A percentile compares a stretch with the other conserved stretches of the same genome.
phyloP scores from a whole-genome alignment of 1,139 yeast genomes.

The Candida albicans region DNA sequence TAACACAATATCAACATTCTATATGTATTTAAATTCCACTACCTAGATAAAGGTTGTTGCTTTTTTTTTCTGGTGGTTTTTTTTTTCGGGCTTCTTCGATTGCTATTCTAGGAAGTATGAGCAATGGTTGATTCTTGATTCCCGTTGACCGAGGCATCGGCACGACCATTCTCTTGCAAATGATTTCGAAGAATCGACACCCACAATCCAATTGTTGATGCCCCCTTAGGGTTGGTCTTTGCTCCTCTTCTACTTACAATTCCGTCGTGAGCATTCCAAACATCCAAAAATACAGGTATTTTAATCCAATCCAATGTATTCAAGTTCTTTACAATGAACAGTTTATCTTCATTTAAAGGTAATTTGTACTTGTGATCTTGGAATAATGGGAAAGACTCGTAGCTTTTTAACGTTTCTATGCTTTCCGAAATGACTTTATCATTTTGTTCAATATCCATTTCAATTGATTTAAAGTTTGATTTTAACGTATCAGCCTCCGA shows the following conservation, averaged over 20 bases:
- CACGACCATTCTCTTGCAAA: slow-evolving; percentile 15
- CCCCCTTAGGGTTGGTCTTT: slow-evolving; percentile 51
- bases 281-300: slow-evolving; percentile 62
- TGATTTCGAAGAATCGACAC: slow-evolving; percentile 44
- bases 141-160: background rate
- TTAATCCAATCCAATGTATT: slow-evolving; percentile 63
- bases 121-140: background rate
- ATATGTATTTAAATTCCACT: too few species aligned
- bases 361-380: slow-evolving; percentile 24
- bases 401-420: slow-evolving; percentile 21
- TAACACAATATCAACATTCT: too few species aligned
- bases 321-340: slow-evolving; percentile 47
- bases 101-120: background rate
- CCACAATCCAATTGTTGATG: slow-evolving; percentile 56
- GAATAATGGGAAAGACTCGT: slow-evolving; percentile 31
- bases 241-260: slow-evolving; percentile 70
- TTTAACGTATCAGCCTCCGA: background rate
- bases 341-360: slow-evolving; percentile 43
- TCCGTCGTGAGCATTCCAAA: slow-evolving; percentile 72
- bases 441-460: slow-evolving; percentile 26
- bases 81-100: background rate
- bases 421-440: slow-evolving; percentile 25
- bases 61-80: background rate
- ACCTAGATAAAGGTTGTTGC: background rate
- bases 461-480: slow-evolving; percentile 11